Conservation (phyloP, 495 filamentous ascomycete genomes). For the Hypoxylon lienhwacheense region DNA sequence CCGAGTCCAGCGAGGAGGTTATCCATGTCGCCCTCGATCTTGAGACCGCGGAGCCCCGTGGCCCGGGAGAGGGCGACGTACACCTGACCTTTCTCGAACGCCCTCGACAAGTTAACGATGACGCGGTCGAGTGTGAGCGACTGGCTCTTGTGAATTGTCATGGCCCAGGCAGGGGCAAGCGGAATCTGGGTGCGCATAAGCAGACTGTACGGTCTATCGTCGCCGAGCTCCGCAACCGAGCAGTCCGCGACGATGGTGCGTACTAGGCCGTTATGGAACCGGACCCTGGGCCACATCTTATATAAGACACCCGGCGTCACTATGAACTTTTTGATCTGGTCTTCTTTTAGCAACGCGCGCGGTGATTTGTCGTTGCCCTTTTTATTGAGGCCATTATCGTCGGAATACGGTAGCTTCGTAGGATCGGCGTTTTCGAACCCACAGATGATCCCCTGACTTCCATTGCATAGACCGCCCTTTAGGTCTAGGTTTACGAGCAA, state of each 20-base stretch:
- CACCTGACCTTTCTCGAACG: constrained; percentile 88
- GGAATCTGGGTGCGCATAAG: constrained; percentile 80
- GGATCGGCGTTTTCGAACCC: constrained; percentile 70
- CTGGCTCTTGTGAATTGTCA: constrained; percentile 94
- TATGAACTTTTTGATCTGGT: constrained; percentile 39
- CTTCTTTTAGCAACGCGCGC: constrained; percentile 48
- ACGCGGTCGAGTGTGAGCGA: constrained; percentile 91
- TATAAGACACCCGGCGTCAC: constrained; percentile 13
- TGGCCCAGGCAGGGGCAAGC: constrained; percentile 88
- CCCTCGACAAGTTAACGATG: constrained; percentile 79
- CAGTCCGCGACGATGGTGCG: constrained; percentile 53
- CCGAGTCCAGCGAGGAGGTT: constrained; percentile 33
- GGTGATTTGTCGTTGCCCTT: constrained; percentile 22
- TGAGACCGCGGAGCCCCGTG: constrained; percentile 73
- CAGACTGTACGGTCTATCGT: constrained; percentile 54
- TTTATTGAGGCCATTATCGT: constrained; percentile 7
- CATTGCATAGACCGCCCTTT: constrained; percentile 75
- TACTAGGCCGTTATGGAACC: constrained; percentile 56
- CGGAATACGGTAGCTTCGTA: constrained; percentile 55
- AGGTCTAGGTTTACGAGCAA: constrained; percentile 89
- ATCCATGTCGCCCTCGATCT: constrained; percentile 40
- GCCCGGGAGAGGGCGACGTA: constrained; percentile 82
- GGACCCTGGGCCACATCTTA: constrained; percentile 72
- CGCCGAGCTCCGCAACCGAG: constrained; percentile 50
- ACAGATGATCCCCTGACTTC: constrained; percentile 79